Evolutionary conservation across 805 yeast genomes (phyloP).

Genomic region (Isabelozyma rhagii): DNA sequence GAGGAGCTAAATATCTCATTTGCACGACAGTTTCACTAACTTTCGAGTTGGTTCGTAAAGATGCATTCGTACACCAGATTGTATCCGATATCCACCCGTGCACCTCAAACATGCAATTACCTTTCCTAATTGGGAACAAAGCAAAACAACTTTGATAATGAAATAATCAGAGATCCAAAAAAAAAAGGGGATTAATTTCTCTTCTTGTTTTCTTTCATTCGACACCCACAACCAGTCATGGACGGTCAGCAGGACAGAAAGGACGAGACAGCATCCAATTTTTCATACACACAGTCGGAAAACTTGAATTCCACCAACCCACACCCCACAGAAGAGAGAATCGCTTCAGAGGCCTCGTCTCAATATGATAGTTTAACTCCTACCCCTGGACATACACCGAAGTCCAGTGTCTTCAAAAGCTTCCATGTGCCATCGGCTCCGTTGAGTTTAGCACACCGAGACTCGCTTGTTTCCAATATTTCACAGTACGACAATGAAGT

Average conservation of each 20-base stretch:
- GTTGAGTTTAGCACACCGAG: constrained; percentile 6
- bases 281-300: constrained; percentile 9
- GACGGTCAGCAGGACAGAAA: neutral
- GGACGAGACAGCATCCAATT: constrained; percentile 1
- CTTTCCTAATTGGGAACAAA: constrained; percentile 8
- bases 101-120: constrained; percentile 3
- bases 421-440: constrained; percentile 6
- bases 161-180: neutral
- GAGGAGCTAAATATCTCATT: no score
- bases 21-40: no score
- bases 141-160: neutral
- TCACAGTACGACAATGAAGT: constrained; percentile 14
- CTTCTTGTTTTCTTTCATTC: no score
- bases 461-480: constrained; percentile 15
- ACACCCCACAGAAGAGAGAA: neutral
- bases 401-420: constrained; percentile 3
- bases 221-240: neutral
- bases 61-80: neutral
- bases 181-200: neutral
- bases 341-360: neutral
- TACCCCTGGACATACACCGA: neutral
- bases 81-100: neutral
- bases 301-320: neutral
- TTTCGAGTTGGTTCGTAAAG: no score
- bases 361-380: neutral